Evolutionary conservation across 305 asterid genomes (phyloP), one percentile per base, ranked within the genome.

Genomic region (Fraxinus latifolia): DNA sequence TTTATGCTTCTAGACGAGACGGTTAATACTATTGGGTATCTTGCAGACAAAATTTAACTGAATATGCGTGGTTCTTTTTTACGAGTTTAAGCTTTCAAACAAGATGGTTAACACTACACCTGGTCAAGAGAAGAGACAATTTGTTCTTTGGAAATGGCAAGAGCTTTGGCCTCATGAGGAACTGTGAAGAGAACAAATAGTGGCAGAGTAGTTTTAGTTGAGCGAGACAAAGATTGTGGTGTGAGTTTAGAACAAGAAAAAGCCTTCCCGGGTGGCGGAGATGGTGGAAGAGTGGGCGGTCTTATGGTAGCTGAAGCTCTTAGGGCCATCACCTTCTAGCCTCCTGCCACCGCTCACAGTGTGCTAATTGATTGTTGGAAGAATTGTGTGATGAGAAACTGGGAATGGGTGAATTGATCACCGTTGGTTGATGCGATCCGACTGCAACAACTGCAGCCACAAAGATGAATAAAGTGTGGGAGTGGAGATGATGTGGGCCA

Each of bases 91-190:
- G 15, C 47, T 39, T 39, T 8, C 36, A 77, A 4, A 47, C 1
- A 11, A 25, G 17, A 72, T 74, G 14, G 44, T 19, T 70, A 17
- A 19, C 70, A 15, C 4, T 62, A 27, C 47, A 94, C 99, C 97
- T 94, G 96, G 83, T 92, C 85, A 76, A 95, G 90, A 80, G 99
- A 92, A 79, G 99, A 92, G 53, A 94, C 89, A 60, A 95, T 91
- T 80, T 95, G 93, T 67, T 94, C 98, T 85, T 93, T 94, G 74
- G 97, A 92, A 21, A 94, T 74, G 81, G 84, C 87, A 73, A 92
- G 84, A 82, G 97, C 98, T 77, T 83, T 87, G 78, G 96, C 97
- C 80, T 92, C 97, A 84, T 21, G 7, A 1, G 97, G 94, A 79
- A 89, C 88, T 6, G 91, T 86, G 77, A 92, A 86, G 67, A 90